Conservation (phyloP, 176 grass and related monocot species). For the Juncus inflexus region DNA sequence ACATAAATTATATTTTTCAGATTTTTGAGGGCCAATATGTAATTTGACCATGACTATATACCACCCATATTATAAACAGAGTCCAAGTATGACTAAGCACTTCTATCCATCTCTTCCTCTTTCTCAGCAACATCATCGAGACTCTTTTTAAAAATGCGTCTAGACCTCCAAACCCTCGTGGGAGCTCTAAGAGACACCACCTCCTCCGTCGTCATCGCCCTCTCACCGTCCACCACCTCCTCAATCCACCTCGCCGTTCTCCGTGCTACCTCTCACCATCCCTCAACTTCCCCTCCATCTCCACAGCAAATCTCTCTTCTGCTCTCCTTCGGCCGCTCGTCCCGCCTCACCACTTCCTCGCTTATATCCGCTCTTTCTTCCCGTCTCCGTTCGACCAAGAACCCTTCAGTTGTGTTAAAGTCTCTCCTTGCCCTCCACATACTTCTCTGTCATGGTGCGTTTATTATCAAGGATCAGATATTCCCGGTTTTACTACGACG, state of each 20-base stretch:
- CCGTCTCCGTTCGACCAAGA: slow-evolving; percentile 44
- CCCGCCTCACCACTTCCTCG: slow-evolving; percentile 58
- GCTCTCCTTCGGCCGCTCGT: slow-evolving; percentile 76
- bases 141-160: slow-evolving; percentile 36
- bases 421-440: slow-evolving; percentile 56
- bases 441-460: slow-evolving; percentile 52
- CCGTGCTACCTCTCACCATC: slow-evolving; percentile 68
- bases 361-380: slow-evolving; percentile 41
- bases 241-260: slow-evolving; percentile 49
- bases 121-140: no score
- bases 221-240: slow-evolving; percentile 21
- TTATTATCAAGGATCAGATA: slow-evolving; percentile 91
- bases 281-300: slow-evolving; percentile 36
- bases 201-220: slow-evolving; percentile 30
- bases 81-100: no score
- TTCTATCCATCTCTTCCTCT: no score
- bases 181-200: slow-evolving; percentile 47
- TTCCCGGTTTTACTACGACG: slow-evolving; percentile 44
- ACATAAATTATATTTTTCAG: no score
- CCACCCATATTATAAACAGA: no score
- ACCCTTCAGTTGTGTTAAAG: slow-evolving; percentile 74
- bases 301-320: slow-evolving; percentile 56
- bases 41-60: no score
- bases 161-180: slow-evolving; percentile 51
- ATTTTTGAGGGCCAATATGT: no score